These are phyloP conservation scores for Aureobasidium subglaciale DNA, from an alignment of 2,329 filamentous ascomycete genomes.

Conservation along the genomic window DNA sequence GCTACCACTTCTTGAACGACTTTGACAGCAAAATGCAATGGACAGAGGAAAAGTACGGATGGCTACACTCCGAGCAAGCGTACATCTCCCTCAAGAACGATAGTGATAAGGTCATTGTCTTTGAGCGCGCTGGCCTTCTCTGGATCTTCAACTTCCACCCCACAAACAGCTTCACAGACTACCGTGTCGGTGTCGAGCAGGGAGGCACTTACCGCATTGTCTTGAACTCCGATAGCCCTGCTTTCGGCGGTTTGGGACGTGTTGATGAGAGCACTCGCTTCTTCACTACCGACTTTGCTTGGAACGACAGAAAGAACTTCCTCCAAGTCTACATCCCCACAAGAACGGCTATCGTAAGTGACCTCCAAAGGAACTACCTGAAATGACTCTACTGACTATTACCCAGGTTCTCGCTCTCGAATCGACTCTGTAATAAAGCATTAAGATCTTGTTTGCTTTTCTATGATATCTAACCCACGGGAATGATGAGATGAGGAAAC, in stretches of 20 bases:
- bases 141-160: slow-evolving; percentile 98
- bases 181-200: slow-evolving; percentile 79
- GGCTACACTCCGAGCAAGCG: slow-evolving; percentile 78
- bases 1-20: slow-evolving; percentile 86
- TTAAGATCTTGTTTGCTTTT: slow-evolving; percentile 3
- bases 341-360: slow-evolving; percentile 70
- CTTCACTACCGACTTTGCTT: slow-evolving; percentile 83
- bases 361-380: neutral
- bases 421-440: neutral
- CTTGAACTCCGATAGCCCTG: slow-evolving; percentile 69
- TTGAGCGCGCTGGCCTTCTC: slow-evolving; percentile 81
- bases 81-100: slow-evolving; percentile 94
- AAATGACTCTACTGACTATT: neutral
- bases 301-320: slow-evolving; percentile 88
- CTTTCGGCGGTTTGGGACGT: slow-evolving; percentile 72
- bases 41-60: slow-evolving; percentile 81
- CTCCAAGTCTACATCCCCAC: slow-evolving; percentile 85
- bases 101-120: slow-evolving; percentile 87
- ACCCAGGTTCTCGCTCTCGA: slow-evolving; percentile 10
- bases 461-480: slow-evolving; percentile 1
- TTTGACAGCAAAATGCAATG: slow-evolving; percentile 91
- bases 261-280: slow-evolving; percentile 76
- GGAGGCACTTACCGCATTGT: slow-evolving; percentile 82
- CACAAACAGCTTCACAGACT: slow-evolving; percentile 78
- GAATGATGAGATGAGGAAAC: slow-evolving; percentile 8